Percentiles rank a stretch among this genome's conserved stretches.
phyloP scores from a whole-genome alignment of 1,284 basidiomycete genomes.

The Ceratobasidium theobromae region DNA sequence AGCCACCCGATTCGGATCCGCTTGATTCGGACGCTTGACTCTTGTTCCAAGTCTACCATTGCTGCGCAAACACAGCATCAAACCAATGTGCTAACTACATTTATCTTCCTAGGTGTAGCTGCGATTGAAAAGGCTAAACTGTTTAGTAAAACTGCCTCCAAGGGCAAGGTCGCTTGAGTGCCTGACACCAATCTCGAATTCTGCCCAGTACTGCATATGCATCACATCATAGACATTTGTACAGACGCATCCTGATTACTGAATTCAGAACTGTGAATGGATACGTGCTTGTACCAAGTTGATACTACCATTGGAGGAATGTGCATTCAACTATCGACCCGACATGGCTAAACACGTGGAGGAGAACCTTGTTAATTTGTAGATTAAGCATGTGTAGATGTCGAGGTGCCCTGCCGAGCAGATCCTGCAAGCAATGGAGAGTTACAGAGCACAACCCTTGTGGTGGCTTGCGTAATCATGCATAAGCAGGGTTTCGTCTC shows the following conservation, averaged over 20 bases:
- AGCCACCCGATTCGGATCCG: neutral
- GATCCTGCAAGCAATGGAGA: neutral
- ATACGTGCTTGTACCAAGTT: neutral
- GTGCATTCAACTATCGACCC: neutral
- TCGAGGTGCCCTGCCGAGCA: neutral
- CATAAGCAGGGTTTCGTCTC: neutral
- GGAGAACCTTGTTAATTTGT: neutral
- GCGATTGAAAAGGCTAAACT: slow-evolving; percentile 91
- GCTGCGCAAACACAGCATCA: neutral
- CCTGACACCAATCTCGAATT: neutral
- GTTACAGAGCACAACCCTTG: neutral
- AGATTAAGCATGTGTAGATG: neutral
- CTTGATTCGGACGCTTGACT: slow-evolving; percentile 9
- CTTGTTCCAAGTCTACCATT: neutral
- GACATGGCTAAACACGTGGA: neutral
- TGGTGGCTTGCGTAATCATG: neutral
- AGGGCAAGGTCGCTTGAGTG: slow-evolving; percentile 15
- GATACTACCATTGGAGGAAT: neutral
- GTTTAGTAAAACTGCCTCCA: slow-evolving; percentile 72
- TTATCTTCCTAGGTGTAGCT: slow-evolving; percentile 53
- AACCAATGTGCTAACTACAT: slow-evolving; percentile 31
- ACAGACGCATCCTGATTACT: neutral
- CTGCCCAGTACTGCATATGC: neutral
- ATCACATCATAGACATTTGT: slow-evolving; percentile 12
- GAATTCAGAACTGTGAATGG: neutral